Evolutionary conservation across 78 protist genomes (phyloP).

Genomic region (Dictyostelium purpureum): DNA sequence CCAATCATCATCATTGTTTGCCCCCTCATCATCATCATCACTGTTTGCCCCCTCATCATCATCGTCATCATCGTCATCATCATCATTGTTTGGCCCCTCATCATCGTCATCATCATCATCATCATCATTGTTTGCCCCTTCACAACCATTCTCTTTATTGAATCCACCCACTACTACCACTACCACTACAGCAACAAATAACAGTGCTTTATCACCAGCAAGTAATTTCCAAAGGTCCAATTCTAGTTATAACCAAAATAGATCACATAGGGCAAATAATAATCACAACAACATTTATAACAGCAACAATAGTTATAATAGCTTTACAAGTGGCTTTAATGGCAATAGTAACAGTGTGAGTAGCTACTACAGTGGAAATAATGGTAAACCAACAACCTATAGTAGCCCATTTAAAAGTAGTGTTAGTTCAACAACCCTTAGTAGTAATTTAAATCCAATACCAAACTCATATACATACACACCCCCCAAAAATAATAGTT

Average conservation of each 20-base stretch:
- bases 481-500: too few species aligned
- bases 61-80: not conserved
- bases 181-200: not conserved
- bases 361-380: too few species aligned
- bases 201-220: not conserved
- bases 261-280: not conserved
- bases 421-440: too few species aligned
- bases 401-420: not conserved
- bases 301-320: too few species aligned
- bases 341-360: too few species aligned
- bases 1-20: not conserved
- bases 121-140: not conserved
- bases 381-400: too few species aligned
- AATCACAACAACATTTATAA: not conserved
- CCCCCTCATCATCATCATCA: not conserved
- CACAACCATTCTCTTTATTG: not conserved
- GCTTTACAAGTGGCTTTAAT: too few species aligned
- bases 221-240: too few species aligned
- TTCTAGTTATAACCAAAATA: not conserved
- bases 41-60: not conserved
- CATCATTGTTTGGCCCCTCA: not conserved
- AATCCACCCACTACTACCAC: not conserved
- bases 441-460: too few species aligned
- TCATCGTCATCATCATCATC: not conserved
- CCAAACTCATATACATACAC: too few species aligned